These are phyloP conservation scores for Lactarius psammicola DNA, from an alignment of 768 basidiomycete genomes.

Conservation along the genomic window DNA sequence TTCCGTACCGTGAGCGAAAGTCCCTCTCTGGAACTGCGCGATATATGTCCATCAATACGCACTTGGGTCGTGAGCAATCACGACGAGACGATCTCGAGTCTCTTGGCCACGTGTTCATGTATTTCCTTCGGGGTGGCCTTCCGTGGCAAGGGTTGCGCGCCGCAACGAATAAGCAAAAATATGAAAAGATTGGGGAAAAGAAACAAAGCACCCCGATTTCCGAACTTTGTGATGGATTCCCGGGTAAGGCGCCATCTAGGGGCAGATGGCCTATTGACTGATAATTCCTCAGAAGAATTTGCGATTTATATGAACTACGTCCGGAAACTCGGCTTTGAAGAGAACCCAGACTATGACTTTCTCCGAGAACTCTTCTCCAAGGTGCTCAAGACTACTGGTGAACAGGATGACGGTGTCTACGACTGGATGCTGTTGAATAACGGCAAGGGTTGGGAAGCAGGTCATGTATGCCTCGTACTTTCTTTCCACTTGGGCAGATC, in stretches of 20 bases:
- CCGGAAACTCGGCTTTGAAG: conserved; percentile 96
- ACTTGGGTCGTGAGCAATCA: conserved; percentile 92
- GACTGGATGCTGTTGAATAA: conserved; percentile 96
- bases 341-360: conserved; percentile 97
- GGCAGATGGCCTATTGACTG: conserved; percentile 4
- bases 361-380: conserved; percentile 92
- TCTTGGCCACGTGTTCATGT: conserved; percentile 99
- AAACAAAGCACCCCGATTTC: conserved; percentile 91
- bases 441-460: conserved; percentile 95
- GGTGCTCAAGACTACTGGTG: conserved; percentile 82
- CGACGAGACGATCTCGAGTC: conserved; percentile 96
- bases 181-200: conserved; percentile 99
- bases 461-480: conserved; percentile 55
- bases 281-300: conserved; percentile 74
- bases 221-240: conserved; percentile 96
- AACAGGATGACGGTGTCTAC: conserved; percentile 87
- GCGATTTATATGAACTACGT: conserved; percentile 99
- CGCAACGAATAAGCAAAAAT: conserved; percentile 99
- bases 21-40: conserved; percentile 94
- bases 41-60: conserved; percentile 99
- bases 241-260: conserved; percentile 55
- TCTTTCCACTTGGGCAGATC: neutral
- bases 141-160: conserved; percentile 99
- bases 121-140: conserved; percentile 92
- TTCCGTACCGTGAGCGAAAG: conserved; percentile 99